A percentile compares a stretch with the other conserved stretches of the same genome.
phyloP scores from a whole-genome alignment of 495 filamentous ascomycete species.

The Geopyxis carbonaria region DNA sequence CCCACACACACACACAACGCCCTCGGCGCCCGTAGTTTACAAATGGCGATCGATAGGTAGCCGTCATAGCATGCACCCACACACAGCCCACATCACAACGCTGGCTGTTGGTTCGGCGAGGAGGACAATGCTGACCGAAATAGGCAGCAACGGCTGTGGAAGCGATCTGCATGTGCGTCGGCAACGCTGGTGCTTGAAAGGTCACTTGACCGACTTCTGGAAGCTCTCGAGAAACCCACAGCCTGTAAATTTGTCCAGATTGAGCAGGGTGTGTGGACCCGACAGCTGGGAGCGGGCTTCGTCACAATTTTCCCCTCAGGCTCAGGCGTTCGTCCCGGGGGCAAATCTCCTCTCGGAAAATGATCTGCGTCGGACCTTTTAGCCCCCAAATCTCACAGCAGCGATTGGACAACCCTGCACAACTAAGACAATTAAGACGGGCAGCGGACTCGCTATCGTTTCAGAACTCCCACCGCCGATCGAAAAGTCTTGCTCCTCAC shows the following conservation, averaged over 20 bases:
- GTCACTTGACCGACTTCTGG: slow-evolving; percentile 4
- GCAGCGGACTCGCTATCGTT: slow-evolving; percentile 4
- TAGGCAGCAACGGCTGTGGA: no score
- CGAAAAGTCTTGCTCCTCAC: slow-evolving; percentile 7
- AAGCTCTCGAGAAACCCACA: not conserved
- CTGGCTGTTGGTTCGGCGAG: no score
- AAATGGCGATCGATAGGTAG: no score
- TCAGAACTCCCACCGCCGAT: slow-evolving; percentile 1
- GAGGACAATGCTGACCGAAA: no score
- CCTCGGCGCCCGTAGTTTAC: no score
- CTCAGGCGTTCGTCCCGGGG: not conserved
- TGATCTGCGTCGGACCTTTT: slow-evolving; percentile 1
- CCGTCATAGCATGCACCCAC: no score
- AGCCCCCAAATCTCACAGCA: slow-evolving; percentile 2
- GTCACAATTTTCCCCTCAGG: not conserved
- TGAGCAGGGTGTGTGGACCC: not conserved
- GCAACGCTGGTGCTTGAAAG: no score
- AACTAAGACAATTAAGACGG: slow-evolving; percentile 1
- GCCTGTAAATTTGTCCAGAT: not conserved
- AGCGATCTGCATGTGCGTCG: no score
- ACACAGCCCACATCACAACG: no score
- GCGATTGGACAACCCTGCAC: not conserved
- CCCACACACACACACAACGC: no score
- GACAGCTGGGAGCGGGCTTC: not conserved
- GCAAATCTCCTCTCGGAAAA: slow-evolving; percentile 1